These are phyloP conservation scores for Limtongia smithiae DNA, from an alignment of 805 yeast species.

Conservation along the genomic window DNA sequence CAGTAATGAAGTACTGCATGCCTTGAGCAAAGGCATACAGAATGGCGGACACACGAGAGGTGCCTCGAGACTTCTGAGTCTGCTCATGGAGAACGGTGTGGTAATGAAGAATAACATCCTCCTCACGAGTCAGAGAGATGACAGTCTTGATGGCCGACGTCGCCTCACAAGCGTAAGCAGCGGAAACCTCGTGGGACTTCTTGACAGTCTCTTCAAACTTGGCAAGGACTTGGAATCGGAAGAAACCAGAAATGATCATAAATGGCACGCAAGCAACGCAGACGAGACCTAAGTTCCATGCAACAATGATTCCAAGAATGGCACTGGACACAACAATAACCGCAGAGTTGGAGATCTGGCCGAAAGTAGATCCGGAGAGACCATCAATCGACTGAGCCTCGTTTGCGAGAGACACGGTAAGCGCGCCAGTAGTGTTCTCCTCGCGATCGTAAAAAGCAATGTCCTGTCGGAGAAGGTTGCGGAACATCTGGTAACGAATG, in stretches of 20 bases:
- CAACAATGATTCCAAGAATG: slow-evolving; percentile 41
- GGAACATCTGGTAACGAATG: slow-evolving; percentile 32
- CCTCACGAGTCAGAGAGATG: slow-evolving; percentile 42
- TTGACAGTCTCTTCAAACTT: slow-evolving; percentile 40
- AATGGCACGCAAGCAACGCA: slow-evolving; percentile 40
- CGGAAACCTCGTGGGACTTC: slow-evolving; percentile 41
- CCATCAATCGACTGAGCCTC: slow-evolving; percentile 36
- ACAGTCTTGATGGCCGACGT: slow-evolving; percentile 43
- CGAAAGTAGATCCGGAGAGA: slow-evolving; percentile 35
- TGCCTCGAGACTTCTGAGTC: slow-evolving; percentile 37
- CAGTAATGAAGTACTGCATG: slow-evolving; percentile 42
- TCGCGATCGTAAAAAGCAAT: slow-evolving; percentile 33
- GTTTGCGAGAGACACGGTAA: slow-evolving; percentile 32
- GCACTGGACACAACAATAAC: slow-evolving; percentile 42
- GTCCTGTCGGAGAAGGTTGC: slow-evolving; percentile 33
- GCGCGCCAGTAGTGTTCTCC: slow-evolving; percentile 32
- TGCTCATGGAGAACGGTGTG: slow-evolving; percentile 22
- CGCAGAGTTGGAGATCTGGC: slow-evolving; percentile 36
- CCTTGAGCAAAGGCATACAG: slow-evolving; percentile 42
- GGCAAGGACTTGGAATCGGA: slow-evolving; percentile 39
- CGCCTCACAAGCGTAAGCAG: slow-evolving; percentile 42
- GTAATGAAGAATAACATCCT: slow-evolving; percentile 38
- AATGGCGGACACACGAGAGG: slow-evolving; percentile 33
- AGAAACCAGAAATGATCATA: slow-evolving; percentile 42
- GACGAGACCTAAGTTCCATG: slow-evolving; percentile 44